Base-by-base conservation (phyloP, 139 green algal genomes). In the Mesotaenium endlicherianum region DNA sequence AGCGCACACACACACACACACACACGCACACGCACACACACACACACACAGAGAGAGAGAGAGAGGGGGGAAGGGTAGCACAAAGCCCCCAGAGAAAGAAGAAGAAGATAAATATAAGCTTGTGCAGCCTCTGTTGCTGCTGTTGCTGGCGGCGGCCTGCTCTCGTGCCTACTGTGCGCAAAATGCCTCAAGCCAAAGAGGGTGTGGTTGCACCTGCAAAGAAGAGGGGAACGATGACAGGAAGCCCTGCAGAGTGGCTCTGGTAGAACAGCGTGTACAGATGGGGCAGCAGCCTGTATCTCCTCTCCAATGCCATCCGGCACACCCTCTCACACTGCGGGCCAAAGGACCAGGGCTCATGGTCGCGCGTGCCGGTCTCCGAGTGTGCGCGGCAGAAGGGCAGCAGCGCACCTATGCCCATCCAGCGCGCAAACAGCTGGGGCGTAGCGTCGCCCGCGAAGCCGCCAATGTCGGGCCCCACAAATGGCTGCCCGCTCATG, bases 191-290 rank as follows among this genome's bases (percentile, higher is more conserved):
- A n/a, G n/a, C n/a, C 59, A 71, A 71, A 40, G n/a, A n/a, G n/a
- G n/a, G n/a, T n/a, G n/a, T n/a, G n/a, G n/a, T n/a, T 77, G 58
- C 40, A 85, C 79, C 81, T 42, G 81, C 81, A 74, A 87, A 87
- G 34, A 82, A 82, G 34, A 81, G 14, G 3, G 81, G 81, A 0
- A 42, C 53, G n/a, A 82, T 49, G 26, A 87, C 81, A 42, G 81
- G 81, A 3, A 72, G 31, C 2, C 81, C 81, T 8, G 42, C 31
- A 0, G 6, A 76, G n/a, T 87, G 72, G 0, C 38, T 42, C 17
- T 64, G 44, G 30, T 87, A 75, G 17, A 87, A 87, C 30, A 87
- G 70, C 16, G 69, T 83, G 60, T 87, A 87, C 31, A 87, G n/a
- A 45, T 87, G 81, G 0, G 59, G 81, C 47, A 87, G 60, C 34